Evolutionary conservation across 2,329 filamentous ascomycete genomes (phyloP), one percentile per base, ranked within the genome.

Genomic region (Botrytis porri): DNA sequence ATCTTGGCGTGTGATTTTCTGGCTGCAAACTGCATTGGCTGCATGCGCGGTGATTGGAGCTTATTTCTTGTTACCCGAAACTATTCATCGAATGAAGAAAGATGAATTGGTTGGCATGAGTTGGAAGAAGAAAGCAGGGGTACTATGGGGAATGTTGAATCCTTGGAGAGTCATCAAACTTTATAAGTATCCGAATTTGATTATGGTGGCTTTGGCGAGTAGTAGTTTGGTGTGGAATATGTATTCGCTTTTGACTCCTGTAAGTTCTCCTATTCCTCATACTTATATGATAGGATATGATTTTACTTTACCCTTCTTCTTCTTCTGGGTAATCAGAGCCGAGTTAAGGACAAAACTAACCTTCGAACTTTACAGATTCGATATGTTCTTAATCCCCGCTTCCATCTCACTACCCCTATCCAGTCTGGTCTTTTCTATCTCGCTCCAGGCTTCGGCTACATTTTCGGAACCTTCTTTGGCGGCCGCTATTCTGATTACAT

Each of bases 1-100:
- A 10, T 87, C 86, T 3, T 95, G 93, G 93, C 86, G 91, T 29
- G 87, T 88, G 60, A 93, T 94, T 70, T 94, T 94, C 83, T 94
- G 91, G 89, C 84, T 95, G 0, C 92, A 94, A 79, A 89, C 90
- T 0, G 92, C 87, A 0, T 84, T 94, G 9, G 90, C 89, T 0
- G 91, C 87, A 2, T 79, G 87, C 0, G 90, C 88, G 0, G 84
- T 86, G 0, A 32, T 90, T 0, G 86, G 90, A 0, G 86, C 92
- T 45, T 86, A 88, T 76, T 88, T 93, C 77, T 83, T 93, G 20
- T 85, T 94, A 18, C 90, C 91, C 0, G 92, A 95, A 80, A 95
- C 92, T 0, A 91, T 92, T 69, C 90, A 91, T 73, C 85, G 88
- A 74, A 89, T 86, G 78, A 87, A 88, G 73, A 87, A 88, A 32